These are phyloP conservation scores for Quercus berberidifolia DNA, from an alignment of 306 rosid genomes.

Conservation along the genomic window DNA sequence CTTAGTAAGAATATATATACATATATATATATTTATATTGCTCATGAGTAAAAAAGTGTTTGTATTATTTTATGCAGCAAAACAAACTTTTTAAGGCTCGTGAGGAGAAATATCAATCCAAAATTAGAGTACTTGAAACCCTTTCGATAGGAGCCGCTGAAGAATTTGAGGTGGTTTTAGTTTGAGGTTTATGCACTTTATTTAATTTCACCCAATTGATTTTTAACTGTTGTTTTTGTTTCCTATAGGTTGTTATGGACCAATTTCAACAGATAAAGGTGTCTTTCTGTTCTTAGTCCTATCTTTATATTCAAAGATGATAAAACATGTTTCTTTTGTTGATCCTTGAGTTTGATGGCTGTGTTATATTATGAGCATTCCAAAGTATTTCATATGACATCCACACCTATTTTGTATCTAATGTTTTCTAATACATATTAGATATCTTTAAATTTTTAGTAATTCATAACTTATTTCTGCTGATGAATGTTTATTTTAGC, in stretches of 20 bases:
- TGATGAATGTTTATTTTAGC: not conserved
- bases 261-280: constrained; percentile 86
- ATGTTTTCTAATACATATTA: not conserved
- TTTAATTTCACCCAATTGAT: constrained; percentile 18
- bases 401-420: not conserved
- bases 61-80: constrained; percentile 53
- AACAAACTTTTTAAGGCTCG: constrained; percentile 67
- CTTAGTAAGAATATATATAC: not conserved
- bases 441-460: not conserved
- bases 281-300: constrained; percentile 23
- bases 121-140: constrained; percentile 74
- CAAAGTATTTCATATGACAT: not conserved
- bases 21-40: constrained; percentile 1
- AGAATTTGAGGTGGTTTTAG: constrained; percentile 72
- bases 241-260: constrained; percentile 62
- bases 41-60: constrained; percentile 26
- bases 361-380: not conserved
- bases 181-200: constrained; percentile 11
- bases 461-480: not conserved
- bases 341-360: not conserved
- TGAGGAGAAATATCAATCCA: constrained; percentile 75
- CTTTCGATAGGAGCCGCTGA: constrained; percentile 69
- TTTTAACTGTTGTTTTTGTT: constrained; percentile 14
- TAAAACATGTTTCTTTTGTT: constrained; percentile 3
- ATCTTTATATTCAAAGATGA: constrained; percentile 18